These are phyloP conservation scores for Fusarium irregulare DNA, from an alignment of 2,329 filamentous ascomycete genomes.

Conservation along the genomic window DNA sequence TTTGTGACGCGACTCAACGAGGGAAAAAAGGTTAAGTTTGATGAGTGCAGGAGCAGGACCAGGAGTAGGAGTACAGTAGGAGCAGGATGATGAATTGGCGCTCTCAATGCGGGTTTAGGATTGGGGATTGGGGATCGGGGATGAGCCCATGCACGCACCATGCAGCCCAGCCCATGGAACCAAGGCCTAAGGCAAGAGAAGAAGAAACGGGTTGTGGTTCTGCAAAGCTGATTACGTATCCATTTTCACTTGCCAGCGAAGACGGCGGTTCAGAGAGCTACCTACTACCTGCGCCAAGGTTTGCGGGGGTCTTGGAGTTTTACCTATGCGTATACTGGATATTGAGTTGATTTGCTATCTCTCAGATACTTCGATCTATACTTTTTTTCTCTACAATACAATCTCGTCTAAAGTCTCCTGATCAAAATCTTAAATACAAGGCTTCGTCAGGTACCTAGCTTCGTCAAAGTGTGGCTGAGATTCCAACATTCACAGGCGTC, in stretches of 20 bases:
- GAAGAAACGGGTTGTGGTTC: constrained; percentile 28
- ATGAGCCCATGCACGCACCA: neutral
- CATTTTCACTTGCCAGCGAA: constrained; percentile 36
- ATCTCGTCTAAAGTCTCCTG: neutral
- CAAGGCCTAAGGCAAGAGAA: constrained; percentile 30
- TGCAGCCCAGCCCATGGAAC: constrained; percentile 11
- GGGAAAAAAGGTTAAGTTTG: constrained; percentile 6
- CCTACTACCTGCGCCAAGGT: constrained; percentile 28
- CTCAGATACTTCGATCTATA: neutral
- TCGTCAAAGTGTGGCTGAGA: constrained; percentile 29
- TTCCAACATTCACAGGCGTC: constrained; percentile 12
- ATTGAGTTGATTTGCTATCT: neutral
- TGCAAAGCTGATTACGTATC: constrained; percentile 41
- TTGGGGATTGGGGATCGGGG: constrained; percentile 13
- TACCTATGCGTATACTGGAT: constrained; percentile 1
- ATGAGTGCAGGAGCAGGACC: constrained; percentile 18
- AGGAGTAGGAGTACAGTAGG: neutral
- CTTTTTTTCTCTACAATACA: neutral
- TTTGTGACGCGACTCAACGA: constrained; percentile 26
- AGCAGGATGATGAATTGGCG: constrained; percentile 34
- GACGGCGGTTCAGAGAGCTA: neutral
- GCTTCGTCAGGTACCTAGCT: neutral
- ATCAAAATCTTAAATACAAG: neutral
- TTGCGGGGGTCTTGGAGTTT: constrained; percentile 27
- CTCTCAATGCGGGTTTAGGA: constrained; percentile 35